Percentiles rank a stretch among this genome's conserved stretches.
Conservation (phyloP, 306 rosid genomes). For the Carpinus fangiana region DNA sequence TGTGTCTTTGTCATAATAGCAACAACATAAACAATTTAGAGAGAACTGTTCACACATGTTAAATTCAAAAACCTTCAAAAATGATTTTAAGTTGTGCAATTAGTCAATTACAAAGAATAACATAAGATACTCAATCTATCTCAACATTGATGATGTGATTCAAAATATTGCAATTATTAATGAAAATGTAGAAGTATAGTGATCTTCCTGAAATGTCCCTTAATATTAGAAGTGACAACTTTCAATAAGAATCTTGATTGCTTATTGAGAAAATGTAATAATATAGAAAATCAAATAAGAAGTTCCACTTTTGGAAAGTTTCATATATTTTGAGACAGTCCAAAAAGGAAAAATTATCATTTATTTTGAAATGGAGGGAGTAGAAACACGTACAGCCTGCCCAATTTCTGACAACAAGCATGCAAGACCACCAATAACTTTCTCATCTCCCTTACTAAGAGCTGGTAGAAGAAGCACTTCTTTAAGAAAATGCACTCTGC, state of each 20-base stretch:
- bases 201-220: not conserved
- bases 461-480: slow-evolving; percentile 87
- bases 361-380: not conserved
- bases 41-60: not conserved
- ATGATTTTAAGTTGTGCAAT: not conserved
- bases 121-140: not conserved
- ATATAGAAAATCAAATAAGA: not conserved
- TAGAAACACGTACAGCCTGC: slow-evolving; percentile 74
- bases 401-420: slow-evolving; percentile 94
- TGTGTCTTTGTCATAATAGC: not conserved
- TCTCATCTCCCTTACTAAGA: slow-evolving; percentile 72
- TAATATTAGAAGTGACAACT: not conserved
- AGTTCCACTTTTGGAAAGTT: not conserved
- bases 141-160: not conserved
- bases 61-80: not conserved
- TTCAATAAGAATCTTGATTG: not conserved
- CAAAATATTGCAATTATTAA: not conserved
- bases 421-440: slow-evolving; percentile 84
- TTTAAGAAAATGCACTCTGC: slow-evolving; percentile 80
- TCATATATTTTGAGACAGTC: not conserved
- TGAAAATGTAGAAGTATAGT: not conserved
- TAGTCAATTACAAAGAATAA: not conserved
- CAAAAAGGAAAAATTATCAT: not conserved
- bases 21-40: not conserved
- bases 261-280: not conserved